These are phyloP conservation scores for Russula virescens DNA, from an alignment of 768 basidiomycete genomes.

Conservation along the genomic window DNA sequence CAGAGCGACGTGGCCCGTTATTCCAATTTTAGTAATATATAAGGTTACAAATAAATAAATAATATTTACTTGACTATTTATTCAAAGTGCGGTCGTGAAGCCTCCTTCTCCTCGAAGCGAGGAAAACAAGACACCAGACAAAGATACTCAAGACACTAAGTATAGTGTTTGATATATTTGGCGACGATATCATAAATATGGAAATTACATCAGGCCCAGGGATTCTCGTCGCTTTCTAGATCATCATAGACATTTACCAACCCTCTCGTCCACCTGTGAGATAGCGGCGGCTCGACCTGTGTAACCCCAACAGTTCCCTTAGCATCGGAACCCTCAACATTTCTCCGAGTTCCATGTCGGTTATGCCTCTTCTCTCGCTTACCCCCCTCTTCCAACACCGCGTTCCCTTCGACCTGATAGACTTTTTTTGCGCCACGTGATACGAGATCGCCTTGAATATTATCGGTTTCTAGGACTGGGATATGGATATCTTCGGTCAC, in stretches of 20 bases:
- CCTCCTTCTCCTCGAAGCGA: too few species aligned
- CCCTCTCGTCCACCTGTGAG: constrained; percentile 33
- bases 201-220: constrained; percentile 44
- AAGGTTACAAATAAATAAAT: too few species aligned
- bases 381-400: constrained; percentile 33
- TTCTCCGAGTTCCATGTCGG: background rate
- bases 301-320: constrained; percentile 24
- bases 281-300: constrained; percentile 35
- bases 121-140: too few species aligned
- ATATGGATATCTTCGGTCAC: constrained; percentile 56
- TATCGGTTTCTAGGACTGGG: too few species aligned
- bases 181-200: too few species aligned
- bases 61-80: too few species aligned
- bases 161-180: too few species aligned
- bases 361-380: constrained; percentile 20
- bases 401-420: constrained; percentile 28
- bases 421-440: constrained; percentile 35
- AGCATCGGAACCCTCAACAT: constrained; percentile 4
- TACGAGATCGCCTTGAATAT: constrained; percentile 58
- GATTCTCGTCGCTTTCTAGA: constrained; percentile 44
- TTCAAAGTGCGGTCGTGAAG: too few species aligned
- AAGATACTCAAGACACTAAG: too few species aligned
- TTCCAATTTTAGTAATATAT: too few species aligned
- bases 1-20: too few species aligned
- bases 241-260: constrained; percentile 33